Evolutionary conservation across 2,329 filamentous ascomycete species (phyloP).

Genomic region (Stagonosporopsis vannaccii): DNA sequence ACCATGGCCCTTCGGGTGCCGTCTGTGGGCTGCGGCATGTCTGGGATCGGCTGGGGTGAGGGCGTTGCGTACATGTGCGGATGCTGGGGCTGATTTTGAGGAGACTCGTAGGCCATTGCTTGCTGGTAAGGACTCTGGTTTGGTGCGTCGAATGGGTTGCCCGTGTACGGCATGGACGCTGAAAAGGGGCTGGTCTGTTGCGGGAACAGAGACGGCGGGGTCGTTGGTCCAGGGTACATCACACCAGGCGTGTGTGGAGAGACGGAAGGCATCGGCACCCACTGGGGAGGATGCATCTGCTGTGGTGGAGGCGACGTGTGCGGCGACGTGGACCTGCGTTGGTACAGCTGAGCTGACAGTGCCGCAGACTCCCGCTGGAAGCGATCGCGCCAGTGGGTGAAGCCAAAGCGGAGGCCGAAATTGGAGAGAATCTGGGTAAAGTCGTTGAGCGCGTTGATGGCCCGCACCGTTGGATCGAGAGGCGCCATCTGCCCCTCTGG

Average conservation of each 20-base stretch:
- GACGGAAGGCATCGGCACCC: constrained; percentile 34
- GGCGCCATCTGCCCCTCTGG: constrained; percentile 37
- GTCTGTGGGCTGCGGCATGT: constrained; percentile 43
- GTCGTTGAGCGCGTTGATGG: constrained; percentile 57
- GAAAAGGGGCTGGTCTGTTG: constrained; percentile 40
- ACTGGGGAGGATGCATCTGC: constrained; percentile 38
- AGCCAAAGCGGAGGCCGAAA: constrained; percentile 58
- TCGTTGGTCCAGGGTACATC: constrained; percentile 40
- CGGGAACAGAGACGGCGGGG: constrained; percentile 39
- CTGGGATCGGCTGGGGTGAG: constrained; percentile 38
- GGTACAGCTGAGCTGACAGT: constrained; percentile 52
- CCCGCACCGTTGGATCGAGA: constrained; percentile 47
- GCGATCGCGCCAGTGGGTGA: constrained; percentile 58
- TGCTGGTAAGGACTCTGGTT: constrained; percentile 26
- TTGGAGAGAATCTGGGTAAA: constrained; percentile 55
- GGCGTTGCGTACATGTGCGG: constrained; percentile 33
- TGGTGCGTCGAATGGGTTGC: constrained; percentile 29
- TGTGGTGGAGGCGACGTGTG: constrained; percentile 34
- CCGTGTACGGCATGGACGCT: constrained; percentile 38
- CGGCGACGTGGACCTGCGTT: constrained; percentile 40
- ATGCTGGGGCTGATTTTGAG: constrained; percentile 12
- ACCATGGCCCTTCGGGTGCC: constrained; percentile 43
- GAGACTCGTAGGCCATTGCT: constrained; percentile 22
- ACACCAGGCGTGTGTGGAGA: constrained; percentile 35
- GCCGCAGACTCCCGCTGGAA: constrained; percentile 55